Evolutionary conservation across 768 basidiomycete genomes (phyloP), one percentile per base, ranked within the genome.

Genomic region (Suillus plorans): DNA sequence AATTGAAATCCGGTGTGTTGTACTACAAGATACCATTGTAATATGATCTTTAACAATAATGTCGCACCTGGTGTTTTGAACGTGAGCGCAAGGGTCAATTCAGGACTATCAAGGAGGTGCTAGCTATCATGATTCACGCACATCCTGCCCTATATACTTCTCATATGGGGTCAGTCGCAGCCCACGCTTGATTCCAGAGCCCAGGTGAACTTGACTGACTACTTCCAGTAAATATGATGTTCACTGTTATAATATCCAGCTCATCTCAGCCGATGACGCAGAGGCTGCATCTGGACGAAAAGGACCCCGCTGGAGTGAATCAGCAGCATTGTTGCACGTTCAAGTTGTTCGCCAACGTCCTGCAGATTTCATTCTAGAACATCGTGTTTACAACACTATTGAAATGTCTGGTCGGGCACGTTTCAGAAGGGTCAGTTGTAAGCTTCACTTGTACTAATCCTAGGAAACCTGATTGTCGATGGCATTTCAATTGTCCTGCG

Each of bases 131-230:
- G 4, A 28, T 52, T 28, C 16, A 66, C 75, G 57, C 77, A 71
- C 63, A 76, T 70, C 57, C 64, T 78, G 14, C 77, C 77, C 13
- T 73, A 74, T 55, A 71, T 69, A 18, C 65, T 74, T 22, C 68
- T 76, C 45, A 70, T 77, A 69, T 74, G 70, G 67, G 66, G 76
- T 76, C 37, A 64, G 76, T 41, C 41, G 12, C 22, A 28, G 18
- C 20, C 18, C 10, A 42, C 20, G 25, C 10, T 59, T 28, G 18
- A 2, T 25, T 28, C 18, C 25, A 42, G 18, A 14, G 25, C 20
- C 41, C 25, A 42, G 41, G 25, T 59, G 39, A 28, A 59, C 12
- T 18, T 59, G 10, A 41, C 25, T 41, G 28, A 59, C 42, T 42
- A 3, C 41, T 20, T 59, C 25, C 28, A 59, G 41, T 31, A 42